These are phyloP conservation scores for Paracorniculantispora psalliotae DNA, from an alignment of 2,329 filamentous ascomycete species.

Conservation along the genomic window DNA sequence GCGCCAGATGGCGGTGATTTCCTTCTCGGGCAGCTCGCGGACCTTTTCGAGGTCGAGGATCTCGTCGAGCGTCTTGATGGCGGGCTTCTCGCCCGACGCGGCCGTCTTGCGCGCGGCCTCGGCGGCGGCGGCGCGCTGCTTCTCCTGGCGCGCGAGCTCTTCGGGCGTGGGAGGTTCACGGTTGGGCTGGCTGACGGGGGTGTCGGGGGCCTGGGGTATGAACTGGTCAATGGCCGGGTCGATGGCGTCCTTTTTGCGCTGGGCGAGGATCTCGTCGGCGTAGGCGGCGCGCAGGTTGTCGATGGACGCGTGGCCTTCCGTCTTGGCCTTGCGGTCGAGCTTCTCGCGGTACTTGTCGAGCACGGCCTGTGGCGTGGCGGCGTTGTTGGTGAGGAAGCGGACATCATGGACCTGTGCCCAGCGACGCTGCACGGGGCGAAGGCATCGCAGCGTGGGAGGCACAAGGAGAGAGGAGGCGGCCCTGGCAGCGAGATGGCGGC, in stretches of 20 bases:
- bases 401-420: conserved; percentile 93
- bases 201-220: conserved; percentile 31
- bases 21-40: conserved; percentile 65
- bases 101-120: conserved; percentile 17
- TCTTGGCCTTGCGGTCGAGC: conserved; percentile 73
- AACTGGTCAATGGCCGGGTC: conserved; percentile 33
- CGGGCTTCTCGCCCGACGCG: conserved; percentile 22
- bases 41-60: conserved; percentile 76
- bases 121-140: conserved; percentile 9
- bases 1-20: conserved; percentile 86
- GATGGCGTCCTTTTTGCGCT: conserved; percentile 63
- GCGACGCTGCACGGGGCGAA: conserved; percentile 58
- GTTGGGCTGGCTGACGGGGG: conserved; percentile 33
- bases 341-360: conserved; percentile 84
- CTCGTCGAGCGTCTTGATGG: conserved; percentile 44
- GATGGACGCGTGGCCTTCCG: conserved; percentile 65
- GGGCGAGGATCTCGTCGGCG: conserved; percentile 70
- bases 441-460: conserved; percentile 22
- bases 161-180: conserved; percentile 26
- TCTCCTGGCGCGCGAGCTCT: conserved; percentile 13
- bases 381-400: conserved; percentile 79
- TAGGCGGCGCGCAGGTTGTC: conserved; percentile 78
- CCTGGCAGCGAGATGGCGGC: conserved; percentile 41
- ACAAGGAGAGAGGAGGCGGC: conserved; percentile 22
- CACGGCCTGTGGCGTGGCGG: conserved; percentile 55